phyloP scores from a whole-genome alignment of 805 yeast species.

The Barnettozyma vustinii region DNA sequence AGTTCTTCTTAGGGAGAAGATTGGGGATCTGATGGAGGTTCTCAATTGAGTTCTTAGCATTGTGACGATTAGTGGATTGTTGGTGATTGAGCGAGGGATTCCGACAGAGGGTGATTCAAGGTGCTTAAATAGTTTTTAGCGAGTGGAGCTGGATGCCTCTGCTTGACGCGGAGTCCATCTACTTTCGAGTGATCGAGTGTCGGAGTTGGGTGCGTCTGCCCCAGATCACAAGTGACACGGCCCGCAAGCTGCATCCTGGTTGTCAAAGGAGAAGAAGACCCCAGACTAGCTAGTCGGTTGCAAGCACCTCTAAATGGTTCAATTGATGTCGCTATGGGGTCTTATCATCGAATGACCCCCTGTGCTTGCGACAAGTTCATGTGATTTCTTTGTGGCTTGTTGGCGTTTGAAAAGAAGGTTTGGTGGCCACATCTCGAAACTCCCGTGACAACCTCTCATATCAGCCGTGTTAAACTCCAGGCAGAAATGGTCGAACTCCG shows the following conservation, averaged over 20 bases:
- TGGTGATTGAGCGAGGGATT: not conserved
- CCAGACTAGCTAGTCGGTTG: no score
- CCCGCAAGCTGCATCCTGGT: no score
- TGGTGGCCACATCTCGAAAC: not conserved
- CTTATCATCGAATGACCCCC: no score
- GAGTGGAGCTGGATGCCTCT: not conserved
- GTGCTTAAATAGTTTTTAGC: conserved; percentile 2
- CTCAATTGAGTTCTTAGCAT: conserved; percentile 23
- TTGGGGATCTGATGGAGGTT: conserved; percentile 18
- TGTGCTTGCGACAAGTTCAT: no score
- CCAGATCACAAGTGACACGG: not conserved
- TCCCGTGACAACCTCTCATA: not conserved
- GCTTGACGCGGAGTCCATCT: conserved; percentile 4
- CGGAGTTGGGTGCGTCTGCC: conserved; percentile 7
- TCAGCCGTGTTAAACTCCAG: conserved; percentile 1
- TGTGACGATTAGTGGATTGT: conserved; percentile 2
- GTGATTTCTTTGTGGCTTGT: no score
- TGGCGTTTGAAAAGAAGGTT: not conserved
- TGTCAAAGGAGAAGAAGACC: no score
- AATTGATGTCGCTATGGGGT: no score
- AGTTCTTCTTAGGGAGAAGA: conserved; percentile 18
- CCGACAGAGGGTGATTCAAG: not conserved
- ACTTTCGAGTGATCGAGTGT: conserved; percentile 1
- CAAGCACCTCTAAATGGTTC: no score
- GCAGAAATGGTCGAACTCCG: not conserved